These are phyloP conservation scores for Candida sp. DNA, from an alignment of 1,139 yeast genomes.

Conservation along the genomic window DNA sequence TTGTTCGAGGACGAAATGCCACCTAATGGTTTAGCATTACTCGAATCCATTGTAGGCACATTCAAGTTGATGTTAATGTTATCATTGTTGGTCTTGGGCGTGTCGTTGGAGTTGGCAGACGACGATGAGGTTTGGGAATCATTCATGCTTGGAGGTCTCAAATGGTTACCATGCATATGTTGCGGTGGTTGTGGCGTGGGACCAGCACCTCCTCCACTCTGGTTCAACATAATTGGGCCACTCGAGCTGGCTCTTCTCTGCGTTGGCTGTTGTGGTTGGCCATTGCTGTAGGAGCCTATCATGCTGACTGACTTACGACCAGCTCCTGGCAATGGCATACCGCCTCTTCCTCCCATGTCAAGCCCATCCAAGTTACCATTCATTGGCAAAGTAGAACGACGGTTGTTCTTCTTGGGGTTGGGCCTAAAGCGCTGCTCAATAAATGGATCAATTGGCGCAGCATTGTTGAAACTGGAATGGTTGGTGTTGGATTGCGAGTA, in stretches of 20 bases:
- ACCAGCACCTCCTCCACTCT: slow-evolving; percentile 5
- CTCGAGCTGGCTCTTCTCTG: slow-evolving; percentile 3
- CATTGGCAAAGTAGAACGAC: slow-evolving; percentile 43
- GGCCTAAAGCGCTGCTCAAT: slow-evolving; percentile 29
- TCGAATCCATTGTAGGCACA: slow-evolving; percentile 18
- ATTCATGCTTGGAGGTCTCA: slow-evolving; percentile 30
- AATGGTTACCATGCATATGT: slow-evolving; percentile 12
- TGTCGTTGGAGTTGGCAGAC: slow-evolving; percentile 28
- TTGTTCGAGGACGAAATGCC: slow-evolving; percentile 25
- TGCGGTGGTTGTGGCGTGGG: slow-evolving; percentile 17
- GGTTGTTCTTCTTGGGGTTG: slow-evolving; percentile 33
- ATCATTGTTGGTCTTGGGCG: slow-evolving; percentile 33
- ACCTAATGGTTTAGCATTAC: slow-evolving; percentile 40
- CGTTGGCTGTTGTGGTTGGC: slow-evolving; percentile 7
- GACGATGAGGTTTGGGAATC: slow-evolving; percentile 35
- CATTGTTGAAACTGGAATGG: slow-evolving; percentile 15
- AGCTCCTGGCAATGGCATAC: slow-evolving; percentile 45
- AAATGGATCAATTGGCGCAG: slow-evolving; percentile 30
- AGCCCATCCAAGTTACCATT: slow-evolving; percentile 37
- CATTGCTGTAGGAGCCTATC: background rate
- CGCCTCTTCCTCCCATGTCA: slow-evolving; percentile 56
- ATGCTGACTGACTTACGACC: slow-evolving; percentile 20
- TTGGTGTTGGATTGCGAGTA: slow-evolving; percentile 7
- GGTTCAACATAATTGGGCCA: slow-evolving; percentile 1
- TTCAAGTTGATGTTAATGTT: slow-evolving; percentile 5